phyloP scores from a whole-genome alignment of 176 grass and related monocot species.

The Areca catechu region DNA sequence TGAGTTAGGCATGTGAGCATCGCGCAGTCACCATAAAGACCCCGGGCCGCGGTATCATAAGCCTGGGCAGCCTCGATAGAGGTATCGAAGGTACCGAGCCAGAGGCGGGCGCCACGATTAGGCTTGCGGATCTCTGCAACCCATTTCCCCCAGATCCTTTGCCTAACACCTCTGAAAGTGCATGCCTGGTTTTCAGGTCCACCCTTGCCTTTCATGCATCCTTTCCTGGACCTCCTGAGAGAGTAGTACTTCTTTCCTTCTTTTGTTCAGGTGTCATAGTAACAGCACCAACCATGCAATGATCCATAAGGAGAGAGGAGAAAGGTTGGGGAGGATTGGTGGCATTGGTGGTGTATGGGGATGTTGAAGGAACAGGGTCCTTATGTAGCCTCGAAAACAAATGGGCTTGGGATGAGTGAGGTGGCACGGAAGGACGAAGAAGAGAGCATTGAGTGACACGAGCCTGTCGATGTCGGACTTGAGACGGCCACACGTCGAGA shows the following conservation, averaged over 20 bases:
- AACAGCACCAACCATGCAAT: too few species aligned
- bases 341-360: too few species aligned
- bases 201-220: conserved; percentile 96
- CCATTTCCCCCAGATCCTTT: conserved; percentile 87
- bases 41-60: conserved; percentile 39
- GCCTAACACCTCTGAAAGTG: conserved; percentile 66
- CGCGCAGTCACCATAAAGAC: conserved; percentile 62
- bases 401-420: too few species aligned
- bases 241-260: conserved; percentile 52
- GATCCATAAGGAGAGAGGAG: too few species aligned
- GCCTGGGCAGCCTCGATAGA: conserved; percentile 54
- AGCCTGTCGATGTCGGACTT: too few species aligned
- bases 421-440: too few species aligned
- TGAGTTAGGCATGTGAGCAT: conserved; percentile 28
- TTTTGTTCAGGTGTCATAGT: neutral
- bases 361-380: too few species aligned
- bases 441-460: too few species aligned
- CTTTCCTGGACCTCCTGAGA: conserved; percentile 64
- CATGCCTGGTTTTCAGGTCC: conserved; percentile 86
- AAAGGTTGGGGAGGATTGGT: too few species aligned
- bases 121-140: conserved; percentile 89
- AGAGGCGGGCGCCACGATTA: conserved; percentile 67
- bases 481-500: conserved; percentile 1
- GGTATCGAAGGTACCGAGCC: conserved; percentile 68
- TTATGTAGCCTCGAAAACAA: too few species aligned